Base-by-base conservation (phyloP, 345 rosid species). In the Citrus australasica region DNA sequence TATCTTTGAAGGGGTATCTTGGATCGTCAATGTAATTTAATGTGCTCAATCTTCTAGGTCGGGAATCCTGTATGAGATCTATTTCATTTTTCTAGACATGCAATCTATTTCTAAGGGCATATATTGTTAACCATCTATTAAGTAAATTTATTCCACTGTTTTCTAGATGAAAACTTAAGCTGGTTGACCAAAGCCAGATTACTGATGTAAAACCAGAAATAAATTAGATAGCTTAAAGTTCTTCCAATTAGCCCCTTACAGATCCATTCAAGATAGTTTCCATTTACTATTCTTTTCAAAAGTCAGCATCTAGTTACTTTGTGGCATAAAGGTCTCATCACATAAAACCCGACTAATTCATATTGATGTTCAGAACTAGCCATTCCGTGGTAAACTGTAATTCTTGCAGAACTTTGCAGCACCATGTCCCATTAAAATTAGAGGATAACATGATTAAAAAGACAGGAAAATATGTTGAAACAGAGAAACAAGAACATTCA, bases 401-500 rank as follows among this genome's bases (percentile, higher is more conserved):
- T 32, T 75, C 33, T n/a, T 32, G 48, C 60, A 53, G 33, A 58
- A 66, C 27, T 77, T 62, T 71, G 40, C 30, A 51, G 32, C 46
- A 64, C 9, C 32, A 19, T 30, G 1, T 27, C 66, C 64, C 37
- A 59, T 69, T 67, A 48, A 67, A 60, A 37, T 76, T 51, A 42
- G 46, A 79, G 22, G 67, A 71, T 32, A 35, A 42, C 78, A 77
- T 67, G 68, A 73, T 24, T 27, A 80, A 35, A 48, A 67, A 78
- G 33, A 24, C 32, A 48, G 46, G 24, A 61, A 73, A 61, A 67
- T 62, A 66, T 66, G 4, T 27, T 30, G 76, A 81, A 83, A 82
- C 25, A 56, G 79, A 83, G 62, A 73, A 5, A 30, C 78, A 78
- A 78, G 82, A 48, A 84, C 62, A 85, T 83, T 69, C 84, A 92